Evolutionary conservation across 164 flowering plant genomes (phyloP).

Genomic region (Magnolia changhungtana): DNA sequence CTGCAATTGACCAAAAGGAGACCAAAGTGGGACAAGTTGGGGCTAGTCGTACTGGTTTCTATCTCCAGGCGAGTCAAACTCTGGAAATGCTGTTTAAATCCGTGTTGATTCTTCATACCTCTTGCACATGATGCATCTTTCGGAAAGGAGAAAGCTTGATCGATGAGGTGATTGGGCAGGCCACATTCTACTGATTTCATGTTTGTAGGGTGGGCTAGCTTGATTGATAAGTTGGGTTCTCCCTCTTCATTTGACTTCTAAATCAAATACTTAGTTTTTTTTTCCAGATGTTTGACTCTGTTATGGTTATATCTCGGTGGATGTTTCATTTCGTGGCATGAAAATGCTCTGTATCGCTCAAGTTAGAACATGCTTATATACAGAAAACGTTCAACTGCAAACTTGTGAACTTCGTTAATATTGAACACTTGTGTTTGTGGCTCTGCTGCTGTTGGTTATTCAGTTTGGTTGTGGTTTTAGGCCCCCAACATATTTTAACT

Average conservation of each 20-base stretch:
- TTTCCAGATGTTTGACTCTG: neutral
- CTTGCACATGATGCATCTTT: no score
- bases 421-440: no score
- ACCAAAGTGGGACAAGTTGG: no score
- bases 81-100: no score
- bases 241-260: neutral
- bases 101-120: no score
- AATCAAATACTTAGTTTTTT: neutral
- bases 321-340: neutral
- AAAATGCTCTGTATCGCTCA: neutral
- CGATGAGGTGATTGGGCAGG: neutral
- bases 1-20: no score
- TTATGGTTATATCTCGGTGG: neutral
- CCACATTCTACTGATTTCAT: neutral
- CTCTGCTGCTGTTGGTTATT: neutral
- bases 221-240: neutral
- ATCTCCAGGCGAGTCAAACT: no score
- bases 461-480: no score
- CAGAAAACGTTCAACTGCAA: neutral
- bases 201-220: neutral
- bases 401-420: no score
- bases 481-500: no score
- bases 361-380: conserved; percentile 4
- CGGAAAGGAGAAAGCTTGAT: no score
- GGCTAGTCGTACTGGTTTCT: no score